A percentile compares a stretch with the other conserved stretches of the same genome.
phyloP scores from a whole-genome alignment of 2,329 filamentous ascomycete genomes.

The Helotiales sp. region DNA sequence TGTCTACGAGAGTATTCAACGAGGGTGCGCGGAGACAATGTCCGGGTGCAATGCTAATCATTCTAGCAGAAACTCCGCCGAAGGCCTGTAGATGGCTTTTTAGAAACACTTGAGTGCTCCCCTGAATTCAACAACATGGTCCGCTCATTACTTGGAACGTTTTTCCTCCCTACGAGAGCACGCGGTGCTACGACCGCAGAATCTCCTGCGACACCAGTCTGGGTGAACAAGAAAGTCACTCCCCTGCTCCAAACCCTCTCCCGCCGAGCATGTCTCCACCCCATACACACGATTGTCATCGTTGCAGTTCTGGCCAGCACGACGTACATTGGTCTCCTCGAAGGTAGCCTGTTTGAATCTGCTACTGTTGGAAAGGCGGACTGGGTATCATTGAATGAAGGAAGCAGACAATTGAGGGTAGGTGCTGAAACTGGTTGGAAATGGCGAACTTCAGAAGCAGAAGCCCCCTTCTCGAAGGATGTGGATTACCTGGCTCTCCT shows the following conservation, averaged over 20 bases:
- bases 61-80: background rate
- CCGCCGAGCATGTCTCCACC: constrained; percentile 82
- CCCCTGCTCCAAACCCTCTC: constrained; percentile 77
- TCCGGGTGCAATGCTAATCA: no score
- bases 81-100: constrained; percentile 30
- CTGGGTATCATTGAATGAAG: constrained; percentile 74
- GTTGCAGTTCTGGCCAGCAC: constrained; percentile 90
- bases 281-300: constrained; percentile 91
- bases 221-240: constrained; percentile 65
- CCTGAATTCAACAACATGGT: constrained; percentile 32
- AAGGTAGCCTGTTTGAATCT: constrained; percentile 81
- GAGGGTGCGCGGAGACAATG: no score
- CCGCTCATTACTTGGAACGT: constrained; percentile 34
- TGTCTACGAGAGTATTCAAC: no score
- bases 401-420: constrained; percentile 73
- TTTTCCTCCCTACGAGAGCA: constrained; percentile 60
- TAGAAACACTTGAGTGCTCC: constrained; percentile 16
- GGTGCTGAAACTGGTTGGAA: constrained; percentile 83
- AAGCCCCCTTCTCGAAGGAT: constrained; percentile 42
- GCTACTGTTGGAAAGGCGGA: constrained; percentile 62
- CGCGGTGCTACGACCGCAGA: constrained; percentile 56
- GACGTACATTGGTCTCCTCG: constrained; percentile 88
- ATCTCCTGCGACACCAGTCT: constrained; percentile 51
- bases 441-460: constrained; percentile 75
- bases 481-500: constrained; percentile 76